Percentiles rank a stretch among this genome's conserved stretches.
Evolutionary conservation across 2,329 filamentous ascomycete species (phyloP).

Genomic region (Zymoseptoria brevis): DNA sequence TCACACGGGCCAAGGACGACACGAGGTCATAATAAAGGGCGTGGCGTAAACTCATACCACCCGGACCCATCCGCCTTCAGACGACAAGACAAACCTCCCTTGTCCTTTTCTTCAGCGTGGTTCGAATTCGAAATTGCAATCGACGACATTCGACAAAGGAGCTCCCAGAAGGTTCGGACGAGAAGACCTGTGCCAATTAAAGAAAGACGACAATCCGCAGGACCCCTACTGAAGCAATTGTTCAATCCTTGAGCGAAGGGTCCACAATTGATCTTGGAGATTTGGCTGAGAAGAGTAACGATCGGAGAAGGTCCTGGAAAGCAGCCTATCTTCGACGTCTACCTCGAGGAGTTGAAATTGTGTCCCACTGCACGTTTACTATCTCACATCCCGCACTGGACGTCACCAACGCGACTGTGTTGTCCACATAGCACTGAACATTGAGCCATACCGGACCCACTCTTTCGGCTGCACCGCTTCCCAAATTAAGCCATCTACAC

Average conservation of each 20-base stretch:
- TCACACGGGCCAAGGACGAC: background rate
- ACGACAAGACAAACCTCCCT: background rate
- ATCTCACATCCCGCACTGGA: background rate
- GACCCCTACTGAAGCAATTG: background rate
- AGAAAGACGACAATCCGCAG: background rate
- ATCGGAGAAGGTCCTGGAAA: background rate
- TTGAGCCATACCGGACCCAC: background rate
- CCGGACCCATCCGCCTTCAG: background rate
- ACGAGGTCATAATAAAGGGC: background rate
- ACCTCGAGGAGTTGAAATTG: background rate
- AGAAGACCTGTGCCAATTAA: background rate
- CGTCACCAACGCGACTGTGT: background rate
- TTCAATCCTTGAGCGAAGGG: background rate
- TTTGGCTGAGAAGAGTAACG: background rate
- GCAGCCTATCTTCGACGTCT: background rate
- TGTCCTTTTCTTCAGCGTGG: background rate
- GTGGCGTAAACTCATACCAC: background rate
- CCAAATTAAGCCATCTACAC: background rate
- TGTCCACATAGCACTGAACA: background rate
- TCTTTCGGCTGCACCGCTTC: background rate
- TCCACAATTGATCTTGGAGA: background rate
- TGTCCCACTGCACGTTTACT: background rate
- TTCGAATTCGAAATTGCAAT: background rate
- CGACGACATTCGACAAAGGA: background rate
- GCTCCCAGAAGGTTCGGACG: background rate